Evolutionary conservation across 2,329 filamentous ascomycete species (phyloP).

Genomic region (Epichloe coenophiala): DNA sequence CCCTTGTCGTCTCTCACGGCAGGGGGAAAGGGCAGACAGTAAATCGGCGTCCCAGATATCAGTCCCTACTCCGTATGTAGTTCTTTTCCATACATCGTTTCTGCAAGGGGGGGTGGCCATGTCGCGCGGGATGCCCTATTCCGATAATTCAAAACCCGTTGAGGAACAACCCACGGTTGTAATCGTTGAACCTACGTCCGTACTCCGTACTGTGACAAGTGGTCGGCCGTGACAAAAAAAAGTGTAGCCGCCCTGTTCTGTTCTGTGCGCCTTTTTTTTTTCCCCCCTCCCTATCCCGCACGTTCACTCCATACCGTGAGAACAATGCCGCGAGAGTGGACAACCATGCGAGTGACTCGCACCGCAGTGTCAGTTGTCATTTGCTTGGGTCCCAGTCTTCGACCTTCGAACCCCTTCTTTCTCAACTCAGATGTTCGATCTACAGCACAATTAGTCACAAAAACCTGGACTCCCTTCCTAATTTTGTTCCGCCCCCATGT

Average conservation of each 20-base stretch:
- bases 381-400: conserved; percentile 79
- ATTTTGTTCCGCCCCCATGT: not conserved
- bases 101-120: not conserved
- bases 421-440: conserved; percentile 92
- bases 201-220: too few relatives aligned
- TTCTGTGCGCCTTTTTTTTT: too few relatives aligned
- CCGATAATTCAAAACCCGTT: too few relatives aligned
- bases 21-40: too few relatives aligned
- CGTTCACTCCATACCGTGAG: not conserved
- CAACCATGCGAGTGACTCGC: conserved; percentile 78
- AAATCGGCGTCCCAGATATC: not conserved
- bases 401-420: conserved; percentile 81
- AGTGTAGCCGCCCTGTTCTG: too few relatives aligned
- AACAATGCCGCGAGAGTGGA: conserved; percentile 24
- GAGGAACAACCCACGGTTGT: too few relatives aligned
- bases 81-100: not conserved
- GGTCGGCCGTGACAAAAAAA: too few relatives aligned
- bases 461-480: not conserved
- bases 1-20: too few relatives aligned
- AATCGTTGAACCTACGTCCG: too few relatives aligned
- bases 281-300: not conserved
- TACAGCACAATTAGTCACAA: conserved; percentile 20
- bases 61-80: not conserved
- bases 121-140: not conserved
- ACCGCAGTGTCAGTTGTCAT: conserved; percentile 99